These are phyloP conservation scores for Schizonepeta tenuifolia DNA, from an alignment of 257 asterid species.

Conservation along the genomic window DNA sequence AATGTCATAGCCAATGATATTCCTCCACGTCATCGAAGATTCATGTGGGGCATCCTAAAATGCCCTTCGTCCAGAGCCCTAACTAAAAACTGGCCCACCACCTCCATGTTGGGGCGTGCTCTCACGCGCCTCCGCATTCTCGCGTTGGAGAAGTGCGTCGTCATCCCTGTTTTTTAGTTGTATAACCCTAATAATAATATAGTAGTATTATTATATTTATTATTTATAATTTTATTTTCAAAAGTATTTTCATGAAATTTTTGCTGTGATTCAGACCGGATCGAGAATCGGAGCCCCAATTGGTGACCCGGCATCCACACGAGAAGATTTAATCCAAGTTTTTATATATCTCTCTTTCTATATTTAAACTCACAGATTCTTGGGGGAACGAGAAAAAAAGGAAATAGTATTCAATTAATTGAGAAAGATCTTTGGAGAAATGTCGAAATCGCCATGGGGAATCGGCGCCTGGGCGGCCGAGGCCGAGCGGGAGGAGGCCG, in stretches of 20 bases:
- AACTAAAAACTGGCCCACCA: constrained; percentile 4
- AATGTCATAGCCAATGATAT: not conserved
- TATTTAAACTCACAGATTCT: constrained; percentile 23
- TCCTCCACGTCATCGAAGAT: constrained; percentile 23
- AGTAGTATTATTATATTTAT: not conserved
- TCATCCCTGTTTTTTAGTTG: not conserved
- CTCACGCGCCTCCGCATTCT: constrained; percentile 27
- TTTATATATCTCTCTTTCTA: constrained; percentile 3
- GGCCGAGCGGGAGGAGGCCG: constrained; percentile 89
- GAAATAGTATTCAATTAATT: not conserved
- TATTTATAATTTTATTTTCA: not conserved
- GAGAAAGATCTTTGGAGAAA: constrained; percentile 39
- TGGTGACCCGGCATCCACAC: constrained; percentile 2
- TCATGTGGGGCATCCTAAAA: not conserved
- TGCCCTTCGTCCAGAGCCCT: constrained; percentile 24
- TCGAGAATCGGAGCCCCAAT: constrained; percentile 42
- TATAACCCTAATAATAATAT: not conserved
- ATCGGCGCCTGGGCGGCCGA: constrained; percentile 98
- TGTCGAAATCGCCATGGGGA: constrained; percentile 97
- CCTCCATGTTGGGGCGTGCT: constrained; percentile 18
- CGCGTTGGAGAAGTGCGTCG: constrained; percentile 8
- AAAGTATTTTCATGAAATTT: not conserved
- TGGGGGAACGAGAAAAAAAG: constrained; percentile 25
- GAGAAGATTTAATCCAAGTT: constrained; percentile 12
- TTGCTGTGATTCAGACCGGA: constrained; percentile 28